Percentiles rank a stretch among this genome's conserved stretches.
Conservation (phyloP, 202 grass and related monocot species). For the Dendrocalamus latiflorus region DNA sequence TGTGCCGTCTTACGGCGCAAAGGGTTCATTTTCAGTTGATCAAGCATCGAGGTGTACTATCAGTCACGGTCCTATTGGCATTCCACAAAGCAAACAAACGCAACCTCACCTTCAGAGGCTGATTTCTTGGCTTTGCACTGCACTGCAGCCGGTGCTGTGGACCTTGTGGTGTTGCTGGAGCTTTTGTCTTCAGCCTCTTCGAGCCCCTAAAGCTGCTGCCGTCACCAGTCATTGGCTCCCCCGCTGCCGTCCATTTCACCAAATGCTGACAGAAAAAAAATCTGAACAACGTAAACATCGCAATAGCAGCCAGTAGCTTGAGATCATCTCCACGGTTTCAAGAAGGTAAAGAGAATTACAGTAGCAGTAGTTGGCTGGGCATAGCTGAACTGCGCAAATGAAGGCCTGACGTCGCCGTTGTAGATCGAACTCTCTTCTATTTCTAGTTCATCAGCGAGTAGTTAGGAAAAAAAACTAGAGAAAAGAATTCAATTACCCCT, state of each 20-base stretch:
- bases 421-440: not conserved
- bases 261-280: slow-evolving; percentile 39
- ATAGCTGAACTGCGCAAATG: slow-evolving; percentile 22
- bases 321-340: not conserved
- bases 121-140: slow-evolving; percentile 26
- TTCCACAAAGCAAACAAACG: not conserved
- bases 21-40: no score
- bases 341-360: not conserved
- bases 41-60: no score
- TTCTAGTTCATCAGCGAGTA: not conserved
- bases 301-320: not conserved
- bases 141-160: slow-evolving; percentile 6
- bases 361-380: slow-evolving; percentile 12
- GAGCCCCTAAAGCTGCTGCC: slow-evolving; percentile 25
- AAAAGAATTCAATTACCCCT: not conserved
- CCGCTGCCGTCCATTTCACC: slow-evolving; percentile 30
- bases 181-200: slow-evolving; percentile 51
- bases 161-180: slow-evolving; percentile 4
- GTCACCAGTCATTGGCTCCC: slow-evolving; percentile 14
- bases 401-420: not conserved
- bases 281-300: not conserved
- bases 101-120: slow-evolving; percentile 43
- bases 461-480: not conserved
- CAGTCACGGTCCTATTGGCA: not conserved
- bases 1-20: no score